Percentiles rank a stretch among this genome's conserved stretches.
phyloP scores from a whole-genome alignment of 805 yeast species.

The Teunomyces barrocoloradensis region DNA sequence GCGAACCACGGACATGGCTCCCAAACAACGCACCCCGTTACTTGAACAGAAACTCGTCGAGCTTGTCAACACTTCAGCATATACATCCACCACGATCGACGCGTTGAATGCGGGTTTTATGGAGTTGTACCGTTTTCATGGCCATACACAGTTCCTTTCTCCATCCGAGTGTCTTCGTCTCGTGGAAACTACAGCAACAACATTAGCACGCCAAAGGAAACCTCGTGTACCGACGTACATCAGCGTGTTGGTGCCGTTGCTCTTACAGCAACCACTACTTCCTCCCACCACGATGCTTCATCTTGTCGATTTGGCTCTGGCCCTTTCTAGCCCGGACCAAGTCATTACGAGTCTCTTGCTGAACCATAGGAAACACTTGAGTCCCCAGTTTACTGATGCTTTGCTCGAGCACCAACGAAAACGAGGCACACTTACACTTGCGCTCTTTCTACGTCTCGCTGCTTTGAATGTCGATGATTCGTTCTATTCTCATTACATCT shows the following conservation, averaged over 20 bases:
- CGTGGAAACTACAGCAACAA: constrained; percentile 17
- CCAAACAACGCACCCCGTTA: constrained; percentile 15
- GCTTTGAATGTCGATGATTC: no score
- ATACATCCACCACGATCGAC: constrained; percentile 13
- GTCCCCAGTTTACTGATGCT: constrained; percentile 15
- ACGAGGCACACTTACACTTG: constrained; percentile 10
- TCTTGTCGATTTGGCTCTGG: constrained; percentile 27
- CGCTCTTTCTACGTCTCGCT: constrained; percentile 13
- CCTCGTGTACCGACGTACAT: constrained; percentile 27
- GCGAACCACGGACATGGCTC: constrained; percentile 25
- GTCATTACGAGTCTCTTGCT: constrained; percentile 11
- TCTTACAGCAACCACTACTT: constrained; percentile 13
- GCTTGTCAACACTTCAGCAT: constrained; percentile 10
- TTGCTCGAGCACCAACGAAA: constrained; percentile 13
- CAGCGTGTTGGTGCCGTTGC: constrained; percentile 20
- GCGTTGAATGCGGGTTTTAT: constrained; percentile 20
- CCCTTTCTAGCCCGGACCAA: constrained; percentile 9
- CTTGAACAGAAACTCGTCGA: constrained; percentile 18
- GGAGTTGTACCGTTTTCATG: constrained; percentile 14
- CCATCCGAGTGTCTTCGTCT: constrained; percentile 12
- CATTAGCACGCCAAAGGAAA: constrained; percentile 6
- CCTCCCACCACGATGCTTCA: constrained; percentile 20
- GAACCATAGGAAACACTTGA: constrained; percentile 9
- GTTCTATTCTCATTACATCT: constrained; percentile 19
- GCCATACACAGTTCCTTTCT: constrained; percentile 5